Evolutionary conservation across 228 moss, liverwort and hornwort species (phyloP), one percentile per base, ranked within the genome.

Genomic region (Sphagnum fallax): DNA sequence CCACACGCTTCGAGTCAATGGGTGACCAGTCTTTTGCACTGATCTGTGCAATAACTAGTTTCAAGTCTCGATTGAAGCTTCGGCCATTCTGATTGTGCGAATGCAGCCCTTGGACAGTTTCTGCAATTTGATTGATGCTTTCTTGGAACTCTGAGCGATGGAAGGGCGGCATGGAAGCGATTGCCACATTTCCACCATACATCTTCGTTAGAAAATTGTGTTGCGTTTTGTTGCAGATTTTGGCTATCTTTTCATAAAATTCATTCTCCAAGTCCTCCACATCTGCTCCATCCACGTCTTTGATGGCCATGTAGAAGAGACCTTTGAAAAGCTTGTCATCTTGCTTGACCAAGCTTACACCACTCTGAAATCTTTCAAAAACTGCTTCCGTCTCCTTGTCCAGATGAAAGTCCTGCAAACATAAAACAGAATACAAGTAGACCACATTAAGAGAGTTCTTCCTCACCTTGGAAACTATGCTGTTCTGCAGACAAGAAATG

Each of bases 301-400:
- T 78, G 10, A 82, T 82, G 0, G 82, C 78, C 71, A 82, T 82
- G 65, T 82, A 82, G 65, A 78, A 82, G 4, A 82, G 51, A 4
- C 82, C 81, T 51, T 52, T 75, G 55, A 82, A 78, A 5, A 82
- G 64, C 48, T 75, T 78, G 0, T 53, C 51, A 52, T 82, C 82
- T 6, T 69, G 68, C 50, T 82, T 82, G 0, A 82, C 74, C 14
- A 78, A 47, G n/a, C 65, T 58, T 0, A 82, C 78, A 0, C 78
- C 78, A 51, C 64, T 77, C 49, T 82, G 82, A 49, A 82, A 82
- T 16, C 78, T 52, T 15, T 85, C 77, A 55, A 85, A 77, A 0
- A 72, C 75, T 0, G 70, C 76, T 65, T 74, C 70, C 0, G 69
- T 82, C 65, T 81, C 85, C 65, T 81, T 81, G 51, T 79, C 82